phyloP scores from a whole-genome alignment of 768 basidiomycete genomes.

The Suillus subalutaceus region DNA sequence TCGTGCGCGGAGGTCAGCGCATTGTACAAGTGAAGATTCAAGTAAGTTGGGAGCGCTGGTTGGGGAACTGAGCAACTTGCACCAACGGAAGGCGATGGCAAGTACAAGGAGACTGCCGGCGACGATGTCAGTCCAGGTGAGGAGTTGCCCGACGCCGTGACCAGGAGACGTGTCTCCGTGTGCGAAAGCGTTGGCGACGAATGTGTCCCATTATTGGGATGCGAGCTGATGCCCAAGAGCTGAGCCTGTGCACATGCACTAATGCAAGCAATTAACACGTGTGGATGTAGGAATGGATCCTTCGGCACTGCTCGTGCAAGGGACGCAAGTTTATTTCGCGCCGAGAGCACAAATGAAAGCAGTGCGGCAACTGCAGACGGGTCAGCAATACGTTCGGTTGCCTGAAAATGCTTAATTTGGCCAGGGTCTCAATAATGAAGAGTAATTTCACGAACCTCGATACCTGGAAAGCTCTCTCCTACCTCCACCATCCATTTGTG shows the following conservation, averaged over 20 bases:
- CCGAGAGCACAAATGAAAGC: conserved; percentile 66
- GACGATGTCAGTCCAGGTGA: conserved; percentile 18
- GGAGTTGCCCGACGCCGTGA: conserved; percentile 16
- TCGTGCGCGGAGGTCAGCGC: conserved; percentile 32
- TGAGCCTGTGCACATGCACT: conserved; percentile 31
- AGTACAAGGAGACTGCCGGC: conserved; percentile 22
- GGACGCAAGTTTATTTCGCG: conserved; percentile 70
- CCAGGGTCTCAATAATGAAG: conserved; percentile 7
- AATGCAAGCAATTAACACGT: conserved; percentile 56
- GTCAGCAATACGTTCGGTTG: conserved; percentile 74
- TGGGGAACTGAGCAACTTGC: conserved; percentile 18
- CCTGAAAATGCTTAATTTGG: conserved; percentile 38
- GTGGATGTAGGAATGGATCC: conserved; percentile 79
- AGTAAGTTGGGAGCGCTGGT: conserved; percentile 14
- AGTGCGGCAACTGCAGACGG: conserved; percentile 72
- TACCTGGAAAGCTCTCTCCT: conserved; percentile 59
- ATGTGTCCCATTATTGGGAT: conserved; percentile 19
- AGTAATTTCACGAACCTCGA: conserved; percentile 49
- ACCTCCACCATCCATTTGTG: conserved; percentile 67
- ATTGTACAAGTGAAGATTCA: conserved; percentile 28
- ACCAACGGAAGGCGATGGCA: conserved; percentile 35
- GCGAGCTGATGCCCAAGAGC: conserved; percentile 3
- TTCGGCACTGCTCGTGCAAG: conserved; percentile 56
- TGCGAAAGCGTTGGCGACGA: conserved; percentile 30
- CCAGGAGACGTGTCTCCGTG: conserved; percentile 24